Conservation (phyloP, 2,329 filamentous ascomycete species). For the Conoideocrella luteorostrata region DNA sequence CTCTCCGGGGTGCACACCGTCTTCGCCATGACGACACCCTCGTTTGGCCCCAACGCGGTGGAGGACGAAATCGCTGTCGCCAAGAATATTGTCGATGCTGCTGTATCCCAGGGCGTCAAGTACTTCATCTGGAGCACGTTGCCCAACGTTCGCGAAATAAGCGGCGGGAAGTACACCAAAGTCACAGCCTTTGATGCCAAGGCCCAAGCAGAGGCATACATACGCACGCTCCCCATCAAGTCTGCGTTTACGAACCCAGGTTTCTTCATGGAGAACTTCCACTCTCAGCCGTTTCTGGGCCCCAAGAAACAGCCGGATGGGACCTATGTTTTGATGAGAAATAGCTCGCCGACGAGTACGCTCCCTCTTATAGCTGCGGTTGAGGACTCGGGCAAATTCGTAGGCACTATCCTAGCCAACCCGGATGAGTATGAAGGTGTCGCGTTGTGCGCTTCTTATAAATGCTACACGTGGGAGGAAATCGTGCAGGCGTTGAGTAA, state of each 20-base stretch:
- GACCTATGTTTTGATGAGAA: constrained; percentile 19
- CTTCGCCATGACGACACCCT: background rate
- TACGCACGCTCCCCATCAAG: background rate
- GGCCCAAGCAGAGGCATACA: constrained; percentile 29
- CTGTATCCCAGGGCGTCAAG: background rate
- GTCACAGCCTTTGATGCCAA: constrained; percentile 45
- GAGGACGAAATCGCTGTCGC: background rate
- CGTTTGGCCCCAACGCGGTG: background rate
- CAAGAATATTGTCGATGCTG: constrained; percentile 17
- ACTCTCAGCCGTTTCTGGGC: constrained; percentile 18
- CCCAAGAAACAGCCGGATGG: constrained; percentile 23
- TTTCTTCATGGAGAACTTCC: constrained; percentile 31
- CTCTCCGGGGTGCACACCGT: background rate
- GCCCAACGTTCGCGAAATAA: constrained; percentile 36
- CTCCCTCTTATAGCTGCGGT: constrained; percentile 39
- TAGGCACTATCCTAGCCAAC: constrained; percentile 33
- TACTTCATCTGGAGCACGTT: constrained; percentile 40
- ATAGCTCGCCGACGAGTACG: constrained; percentile 17
- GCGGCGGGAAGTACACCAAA: constrained; percentile 33
- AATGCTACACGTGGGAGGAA: constrained; percentile 30
- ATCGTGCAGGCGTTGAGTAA: constrained; percentile 31
- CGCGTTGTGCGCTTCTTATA: constrained; percentile 35
- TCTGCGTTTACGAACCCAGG: background rate
- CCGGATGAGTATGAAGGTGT: constrained; percentile 36
- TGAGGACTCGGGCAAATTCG: constrained; percentile 37